These are phyloP conservation scores for Zanthoxylum bungeanum DNA, from an alignment of 345 rosid genomes.

Conservation along the genomic window DNA sequence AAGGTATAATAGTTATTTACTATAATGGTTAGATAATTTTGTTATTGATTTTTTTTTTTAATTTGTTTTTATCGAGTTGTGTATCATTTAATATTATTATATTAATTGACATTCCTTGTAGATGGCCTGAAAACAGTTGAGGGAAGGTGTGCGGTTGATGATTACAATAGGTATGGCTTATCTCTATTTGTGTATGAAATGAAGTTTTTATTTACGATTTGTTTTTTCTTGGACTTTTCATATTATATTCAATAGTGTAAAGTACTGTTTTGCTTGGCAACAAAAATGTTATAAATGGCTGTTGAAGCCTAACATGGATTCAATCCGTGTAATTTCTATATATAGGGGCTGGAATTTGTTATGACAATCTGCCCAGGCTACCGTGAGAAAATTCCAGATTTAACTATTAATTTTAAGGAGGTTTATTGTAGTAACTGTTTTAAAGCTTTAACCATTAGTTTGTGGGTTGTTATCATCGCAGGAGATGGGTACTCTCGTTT, in stretches of 20 bases:
- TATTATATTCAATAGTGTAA: background rate
- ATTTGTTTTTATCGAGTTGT: background rate
- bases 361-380: background rate
- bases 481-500: background rate
- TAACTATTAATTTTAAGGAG: background rate
- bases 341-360: background rate
- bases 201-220: background rate
- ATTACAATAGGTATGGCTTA: constrained; percentile 34
- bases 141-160: constrained; percentile 41
- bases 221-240: background rate
- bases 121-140: constrained; percentile 48
- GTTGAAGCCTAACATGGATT: background rate
- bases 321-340: background rate
- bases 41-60: background rate
- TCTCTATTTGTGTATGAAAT: background rate
- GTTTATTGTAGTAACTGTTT: background rate
- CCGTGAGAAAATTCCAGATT: background rate
- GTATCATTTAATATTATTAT: constrained; percentile 2
- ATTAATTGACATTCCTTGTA: constrained; percentile 18
- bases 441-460: background rate
- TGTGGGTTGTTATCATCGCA: background rate
- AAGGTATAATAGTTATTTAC: constrained; percentile 31
- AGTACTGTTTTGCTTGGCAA: background rate
- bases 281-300: background rate
- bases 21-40: background rate